phyloP scores from a whole-genome alignment of 805 yeast genomes.

The Ogataea nakhonphanomensis region DNA sequence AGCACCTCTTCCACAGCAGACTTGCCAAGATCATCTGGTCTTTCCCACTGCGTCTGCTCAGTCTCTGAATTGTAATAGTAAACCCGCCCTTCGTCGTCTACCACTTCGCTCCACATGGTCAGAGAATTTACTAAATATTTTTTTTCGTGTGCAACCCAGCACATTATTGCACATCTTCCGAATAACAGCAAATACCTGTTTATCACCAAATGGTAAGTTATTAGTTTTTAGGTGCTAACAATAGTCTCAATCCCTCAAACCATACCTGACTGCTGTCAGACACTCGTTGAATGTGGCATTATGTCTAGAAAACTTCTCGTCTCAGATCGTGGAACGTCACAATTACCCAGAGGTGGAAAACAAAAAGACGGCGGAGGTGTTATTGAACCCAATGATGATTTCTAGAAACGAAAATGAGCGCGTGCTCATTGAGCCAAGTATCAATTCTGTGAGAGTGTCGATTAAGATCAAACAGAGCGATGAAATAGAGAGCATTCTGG shows the following conservation, averaged over 20 bases:
- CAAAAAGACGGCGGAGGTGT: slow-evolving; percentile 72
- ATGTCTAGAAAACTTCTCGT: slow-evolving; percentile 88
- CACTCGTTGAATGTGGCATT: slow-evolving; percentile 90
- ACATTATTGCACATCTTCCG: background rate
- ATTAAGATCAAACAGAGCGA: slow-evolving; percentile 96
- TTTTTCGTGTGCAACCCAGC: slow-evolving; percentile 10
- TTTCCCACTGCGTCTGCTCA: slow-evolving; percentile 75
- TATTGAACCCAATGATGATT: slow-evolving; percentile 84
- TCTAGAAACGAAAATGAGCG: slow-evolving; percentile 92
- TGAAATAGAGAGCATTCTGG: slow-evolving; percentile 91
- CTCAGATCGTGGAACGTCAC: slow-evolving; percentile 95
- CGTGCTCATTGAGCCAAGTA: slow-evolving; percentile 89
- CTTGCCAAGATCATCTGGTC: slow-evolving; percentile 51
- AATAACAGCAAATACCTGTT: slow-evolving; percentile 7
- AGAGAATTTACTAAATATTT: background rate
- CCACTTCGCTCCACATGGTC: slow-evolving; percentile 57
- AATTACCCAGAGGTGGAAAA: slow-evolving; percentile 96
- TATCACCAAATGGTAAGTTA: slow-evolving; percentile 10
- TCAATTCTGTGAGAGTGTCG: slow-evolving; percentile 87
- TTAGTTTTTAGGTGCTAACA: background rate
- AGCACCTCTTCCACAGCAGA: slow-evolving; percentile 42
- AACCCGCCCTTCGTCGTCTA: slow-evolving; percentile 60
- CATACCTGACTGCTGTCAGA: slow-evolving; percentile 91
- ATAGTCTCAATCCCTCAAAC: slow-evolving; percentile 95
- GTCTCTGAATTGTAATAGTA: slow-evolving; percentile 71